Conservation (phyloP, 1,139 yeast species). For the Nakaseomyces uthaithaninus region DNA sequence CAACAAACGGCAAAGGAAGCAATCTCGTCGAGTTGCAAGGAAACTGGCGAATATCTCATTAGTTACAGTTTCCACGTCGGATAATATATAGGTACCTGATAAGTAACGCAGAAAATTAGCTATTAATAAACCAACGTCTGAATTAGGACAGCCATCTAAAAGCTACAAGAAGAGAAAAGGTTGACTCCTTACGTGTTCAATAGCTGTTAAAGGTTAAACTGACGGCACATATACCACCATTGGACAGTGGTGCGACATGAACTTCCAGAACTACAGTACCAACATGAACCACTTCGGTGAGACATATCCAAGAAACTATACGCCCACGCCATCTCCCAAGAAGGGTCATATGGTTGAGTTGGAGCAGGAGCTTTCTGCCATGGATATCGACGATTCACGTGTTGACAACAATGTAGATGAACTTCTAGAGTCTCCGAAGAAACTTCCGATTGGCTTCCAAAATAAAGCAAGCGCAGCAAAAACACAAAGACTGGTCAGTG, state of each 20-base stretch:
- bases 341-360: slow-evolving; percentile 15
- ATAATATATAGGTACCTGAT: not conserved
- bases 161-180: not conserved
- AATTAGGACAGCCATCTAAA: not conserved
- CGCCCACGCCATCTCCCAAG: slow-evolving; percentile 20
- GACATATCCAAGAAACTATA: not conserved
- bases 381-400: slow-evolving; percentile 29
- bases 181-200: not conserved
- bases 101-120: not conserved
- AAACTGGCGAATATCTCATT: too few species aligned
- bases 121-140: not conserved
- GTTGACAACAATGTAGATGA: slow-evolving; percentile 20
- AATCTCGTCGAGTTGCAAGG: too few species aligned
- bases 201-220: not conserved
- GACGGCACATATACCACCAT: too few species aligned
- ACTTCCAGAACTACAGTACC: not conserved
- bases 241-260: too few species aligned
- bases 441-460: slow-evolving; percentile 45
- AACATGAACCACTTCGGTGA: slow-evolving; percentile 5
- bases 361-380: slow-evolving; percentile 15
- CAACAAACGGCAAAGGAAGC: too few species aligned
- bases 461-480: slow-evolving; percentile 61
- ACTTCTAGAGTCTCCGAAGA: slow-evolving; percentile 31
- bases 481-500: slow-evolving; percentile 80
- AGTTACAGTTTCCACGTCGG: too few species aligned